Evolutionary conservation across 2,329 filamentous ascomycete genomes (phyloP).

Genomic region (Aspergillus tubingensis): DNA sequence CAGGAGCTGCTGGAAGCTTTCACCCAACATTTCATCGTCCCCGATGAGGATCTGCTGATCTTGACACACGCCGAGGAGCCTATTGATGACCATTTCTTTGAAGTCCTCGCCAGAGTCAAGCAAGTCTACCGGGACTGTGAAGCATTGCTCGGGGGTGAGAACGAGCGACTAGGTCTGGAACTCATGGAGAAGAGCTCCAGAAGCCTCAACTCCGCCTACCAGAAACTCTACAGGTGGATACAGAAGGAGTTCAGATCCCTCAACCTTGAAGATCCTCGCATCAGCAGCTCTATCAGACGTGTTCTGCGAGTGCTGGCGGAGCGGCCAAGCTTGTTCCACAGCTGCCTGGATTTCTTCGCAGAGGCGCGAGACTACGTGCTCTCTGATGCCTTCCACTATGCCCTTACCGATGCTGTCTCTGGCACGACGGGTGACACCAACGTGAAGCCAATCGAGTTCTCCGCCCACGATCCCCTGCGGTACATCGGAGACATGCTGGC

Average conservation of each 20-base stretch:
- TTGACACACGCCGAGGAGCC: constrained; percentile 78
- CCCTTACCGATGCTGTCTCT: constrained; percentile 72
- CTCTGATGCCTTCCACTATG: constrained; percentile 84
- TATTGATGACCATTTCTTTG: constrained; percentile 83
- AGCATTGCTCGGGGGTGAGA: constrained; percentile 83
- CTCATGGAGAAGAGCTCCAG: constrained; percentile 90
- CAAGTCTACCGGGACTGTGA: constrained; percentile 87
- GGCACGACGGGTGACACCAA: constrained; percentile 61
- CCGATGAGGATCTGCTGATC: constrained; percentile 74
- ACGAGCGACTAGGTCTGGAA: constrained; percentile 83
- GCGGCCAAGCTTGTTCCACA: constrained; percentile 86
- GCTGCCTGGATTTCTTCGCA: constrained; percentile 87
- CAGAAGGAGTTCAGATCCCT: constrained; percentile 89
- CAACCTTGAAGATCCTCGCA: constrained; percentile 91
- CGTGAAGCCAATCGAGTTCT: constrained; percentile 89
- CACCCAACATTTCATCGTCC: constrained; percentile 78
- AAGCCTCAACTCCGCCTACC: constrained; percentile 83
- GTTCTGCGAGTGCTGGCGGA: constrained; percentile 87
- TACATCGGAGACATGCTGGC: constrained; percentile 98
- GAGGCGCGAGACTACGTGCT: constrained; percentile 84
- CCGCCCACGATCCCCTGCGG: constrained; percentile 84
- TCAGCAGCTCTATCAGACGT: constrained; percentile 78
- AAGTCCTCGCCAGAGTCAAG: constrained; percentile 74
- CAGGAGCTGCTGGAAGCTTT: constrained; percentile 77
- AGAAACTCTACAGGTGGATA: constrained; percentile 95